Base-by-base conservation (phyloP, 495 filamentous ascomycete species). In the Bryoglossum gracile region DNA sequence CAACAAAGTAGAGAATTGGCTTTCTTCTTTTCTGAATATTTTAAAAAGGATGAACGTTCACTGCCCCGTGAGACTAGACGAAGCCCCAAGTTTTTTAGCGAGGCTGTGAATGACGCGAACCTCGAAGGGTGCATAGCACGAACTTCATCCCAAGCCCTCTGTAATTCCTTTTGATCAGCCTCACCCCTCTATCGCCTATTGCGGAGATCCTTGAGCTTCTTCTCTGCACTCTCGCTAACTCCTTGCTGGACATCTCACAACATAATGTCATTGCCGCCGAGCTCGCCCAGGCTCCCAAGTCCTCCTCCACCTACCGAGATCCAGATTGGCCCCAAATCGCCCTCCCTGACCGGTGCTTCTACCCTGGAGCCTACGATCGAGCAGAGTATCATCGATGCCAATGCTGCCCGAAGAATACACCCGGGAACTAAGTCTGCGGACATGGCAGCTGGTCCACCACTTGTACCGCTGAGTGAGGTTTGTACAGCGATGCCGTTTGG, bases 241-340 rank as follows among this genome's bases (percentile, higher is more conserved):
- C 18, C 18, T 13, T 4, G 16, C 8, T 14, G 30, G 14, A 8
- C 32, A 18, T 33, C 24, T 11, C 13, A 19, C 25, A 13, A 47
- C 49, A 40, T 62, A 48, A 75, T 73, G 77, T 78, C 73, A 76
- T 73, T 70, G 32, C 79, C 87, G 37, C 81, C 84, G 46, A 87
- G 79, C 65, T 94, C 88, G 24, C 89, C 87, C 37, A 83, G 89
- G 58, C 80, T 94, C 10, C 89, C 89, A 28, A 89, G 84, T 66
- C 89, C 89, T 39, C 89, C 89, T 43, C 89, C 89, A 32, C 82
- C 90, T 34, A 84, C 89, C 46, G 89, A 95, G 67, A 90, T 90
- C 53, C 88, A 94, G 65, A 80, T 94, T 51, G 85, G 83, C 3
- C 86, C 88, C 49, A 83, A 84, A 61, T 94, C 88, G 28, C 89